Percentiles rank a stretch among this genome's conserved stretches.
Conservation (phyloP, 768 basidiomycete species). For the Leccinellum albellum region DNA sequence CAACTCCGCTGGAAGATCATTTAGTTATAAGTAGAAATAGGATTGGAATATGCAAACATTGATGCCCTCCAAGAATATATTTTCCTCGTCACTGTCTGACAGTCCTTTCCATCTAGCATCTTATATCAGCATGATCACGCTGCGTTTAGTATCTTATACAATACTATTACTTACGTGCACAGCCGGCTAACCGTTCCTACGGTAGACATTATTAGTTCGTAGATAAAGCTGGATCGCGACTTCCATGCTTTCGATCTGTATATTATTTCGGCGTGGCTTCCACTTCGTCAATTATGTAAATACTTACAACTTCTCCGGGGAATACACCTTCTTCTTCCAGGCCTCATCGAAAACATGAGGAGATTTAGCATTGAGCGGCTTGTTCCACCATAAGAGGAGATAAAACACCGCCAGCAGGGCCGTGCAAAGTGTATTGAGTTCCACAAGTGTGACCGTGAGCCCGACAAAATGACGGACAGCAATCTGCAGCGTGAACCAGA, state of each 20-base stretch:
- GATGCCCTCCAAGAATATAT: too few relatives aligned
- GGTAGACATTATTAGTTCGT: not conserved
- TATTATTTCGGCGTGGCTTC: not conserved
- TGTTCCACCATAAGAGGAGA: not conserved
- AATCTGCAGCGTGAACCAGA: not conserved
- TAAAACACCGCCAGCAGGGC: not conserved
- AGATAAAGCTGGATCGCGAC: not conserved
- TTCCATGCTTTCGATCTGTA: not conserved
- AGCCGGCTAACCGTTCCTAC: too few relatives aligned
- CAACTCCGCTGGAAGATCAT: not conserved
- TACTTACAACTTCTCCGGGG: not conserved
- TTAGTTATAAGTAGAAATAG: not conserved
- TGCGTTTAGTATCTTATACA: too few relatives aligned
- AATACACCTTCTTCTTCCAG: not conserved
- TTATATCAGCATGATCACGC: too few relatives aligned
- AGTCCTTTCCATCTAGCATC: too few relatives aligned
- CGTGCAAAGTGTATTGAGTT: not conserved
- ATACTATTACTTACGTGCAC: too few relatives aligned
- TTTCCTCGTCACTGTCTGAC: not conserved
- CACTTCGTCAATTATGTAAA: not conserved
- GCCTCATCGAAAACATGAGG: not conserved
- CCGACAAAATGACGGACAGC: not conserved
- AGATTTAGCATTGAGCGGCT: not conserved
- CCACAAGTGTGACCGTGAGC: not conserved
- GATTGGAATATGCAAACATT: not conserved